A percentile compares a stretch with the other conserved stretches of the same genome.
These are phyloP conservation scores for Rhododendron ferrugineum DNA, from an alignment of 148 eudicot species.

Conservation along the genomic window DNA sequence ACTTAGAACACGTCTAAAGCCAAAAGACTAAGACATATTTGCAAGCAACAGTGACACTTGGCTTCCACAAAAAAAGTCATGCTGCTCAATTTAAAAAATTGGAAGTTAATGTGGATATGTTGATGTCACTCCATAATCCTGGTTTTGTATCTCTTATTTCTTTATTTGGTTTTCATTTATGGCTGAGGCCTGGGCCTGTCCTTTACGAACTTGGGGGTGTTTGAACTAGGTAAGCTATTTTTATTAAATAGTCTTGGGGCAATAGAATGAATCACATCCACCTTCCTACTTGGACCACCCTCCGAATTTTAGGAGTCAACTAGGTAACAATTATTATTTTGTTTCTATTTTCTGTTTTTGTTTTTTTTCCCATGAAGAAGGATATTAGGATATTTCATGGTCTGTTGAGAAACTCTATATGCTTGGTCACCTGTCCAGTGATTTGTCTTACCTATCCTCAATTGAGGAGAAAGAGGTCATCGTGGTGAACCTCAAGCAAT, in stretches of 20 bases:
- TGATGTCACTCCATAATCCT: neutral
- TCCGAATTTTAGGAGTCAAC: neutral
- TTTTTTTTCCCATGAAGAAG: neutral
- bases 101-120: neutral
- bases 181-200: neutral
- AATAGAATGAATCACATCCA: neutral
- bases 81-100: neutral
- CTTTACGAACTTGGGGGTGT: neutral
- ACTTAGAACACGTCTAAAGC: neutral
- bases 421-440: neutral
- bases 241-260: neutral
- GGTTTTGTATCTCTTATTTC: neutral
- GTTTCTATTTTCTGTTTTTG: neutral
- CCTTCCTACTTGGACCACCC: neutral
- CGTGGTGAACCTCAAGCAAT: neutral
- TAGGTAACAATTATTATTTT: neutral
- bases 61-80: neutral
- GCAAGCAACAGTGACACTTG: neutral
- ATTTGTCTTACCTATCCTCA: neutral
- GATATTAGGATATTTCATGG: neutral
- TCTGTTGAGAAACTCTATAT: neutral
- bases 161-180: neutral
- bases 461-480: neutral
- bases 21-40: neutral
- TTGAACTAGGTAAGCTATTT: neutral